Conservation (phyloP, 495 filamentous ascomycete genomes). For the Penicillium turbatum region DNA sequence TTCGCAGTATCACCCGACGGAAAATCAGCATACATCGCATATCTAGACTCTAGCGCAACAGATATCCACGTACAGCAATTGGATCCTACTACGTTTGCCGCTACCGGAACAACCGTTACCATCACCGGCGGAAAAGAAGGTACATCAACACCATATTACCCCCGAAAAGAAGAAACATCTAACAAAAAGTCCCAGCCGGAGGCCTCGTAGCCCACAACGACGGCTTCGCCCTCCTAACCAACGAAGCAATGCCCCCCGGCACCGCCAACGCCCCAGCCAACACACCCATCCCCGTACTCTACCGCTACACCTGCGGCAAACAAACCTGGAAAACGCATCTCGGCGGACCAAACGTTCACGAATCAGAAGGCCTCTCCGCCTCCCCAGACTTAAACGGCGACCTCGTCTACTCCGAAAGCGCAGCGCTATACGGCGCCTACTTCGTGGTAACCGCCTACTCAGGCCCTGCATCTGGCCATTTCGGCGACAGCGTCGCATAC, state of each 20-base stretch:
- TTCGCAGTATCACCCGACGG: constrained; percentile 50
- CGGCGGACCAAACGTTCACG: constrained; percentile 47
- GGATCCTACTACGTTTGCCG: constrained; percentile 40
- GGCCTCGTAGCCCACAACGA: constrained; percentile 53
- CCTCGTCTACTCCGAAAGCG: constrained; percentile 48
- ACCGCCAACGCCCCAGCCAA: constrained; percentile 42
- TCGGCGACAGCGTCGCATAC: constrained; percentile 52
- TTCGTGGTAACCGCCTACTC: constrained; percentile 52
- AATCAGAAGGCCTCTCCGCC: constrained; percentile 36
- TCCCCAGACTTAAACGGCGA: constrained; percentile 53
- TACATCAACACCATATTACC: constrained; percentile 7
- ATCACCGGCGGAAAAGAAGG: constrained; percentile 45
- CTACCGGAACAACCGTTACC: constrained; percentile 41
- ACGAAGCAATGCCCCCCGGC: constrained; percentile 43
- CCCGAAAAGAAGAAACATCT: background rate
- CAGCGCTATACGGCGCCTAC: constrained; percentile 51
- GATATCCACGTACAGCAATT: constrained; percentile 49
- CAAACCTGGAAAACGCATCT: constrained; percentile 50
- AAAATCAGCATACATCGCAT: constrained; percentile 49
- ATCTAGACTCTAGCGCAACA: constrained; percentile 44
- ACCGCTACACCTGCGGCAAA: constrained; percentile 44
- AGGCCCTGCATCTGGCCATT: constrained; percentile 48
- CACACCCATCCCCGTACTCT: constrained; percentile 45
- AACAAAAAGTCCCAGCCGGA: constrained; percentile 34
- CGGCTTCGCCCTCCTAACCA: constrained; percentile 52